These are phyloP conservation scores for Saprolegnia diclina DNA, from an alignment of 352 stramenopile genomes.

Conservation along the genomic window DNA sequence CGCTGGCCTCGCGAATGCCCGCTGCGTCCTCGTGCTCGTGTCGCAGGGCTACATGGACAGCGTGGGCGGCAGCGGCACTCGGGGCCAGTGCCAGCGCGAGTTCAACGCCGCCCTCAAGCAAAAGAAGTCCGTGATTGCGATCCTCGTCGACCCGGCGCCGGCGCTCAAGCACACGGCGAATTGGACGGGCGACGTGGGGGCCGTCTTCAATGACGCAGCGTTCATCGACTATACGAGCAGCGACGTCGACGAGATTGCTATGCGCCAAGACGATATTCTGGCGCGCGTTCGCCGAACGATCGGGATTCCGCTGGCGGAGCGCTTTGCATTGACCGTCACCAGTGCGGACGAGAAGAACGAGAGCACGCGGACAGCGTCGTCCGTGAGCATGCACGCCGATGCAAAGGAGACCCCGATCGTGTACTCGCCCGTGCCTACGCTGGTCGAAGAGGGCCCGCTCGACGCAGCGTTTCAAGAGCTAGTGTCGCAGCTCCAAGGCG, in stretches of 20 bases:
- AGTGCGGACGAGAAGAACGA: too few relatives aligned
- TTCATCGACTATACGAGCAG: slow-evolving; percentile 14
- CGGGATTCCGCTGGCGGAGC: neutral
- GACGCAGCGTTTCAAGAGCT: slow-evolving; percentile 2
- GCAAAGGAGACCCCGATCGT: too few relatives aligned
- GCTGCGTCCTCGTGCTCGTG: slow-evolving; percentile 20
- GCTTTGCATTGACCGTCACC: neutral
- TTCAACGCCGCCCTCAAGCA: slow-evolving; percentile 5
- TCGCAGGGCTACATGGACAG: slow-evolving; percentile 18
- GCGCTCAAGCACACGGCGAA: slow-evolving; percentile 4
- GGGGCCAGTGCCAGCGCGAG: slow-evolving; percentile 15
- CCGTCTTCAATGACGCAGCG: neutral
- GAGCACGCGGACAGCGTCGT: too few relatives aligned
- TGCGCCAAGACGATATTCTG: neutral
- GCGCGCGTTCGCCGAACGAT: neutral
- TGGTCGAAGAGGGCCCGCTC: neutral
- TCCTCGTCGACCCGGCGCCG: slow-evolving; percentile 5
- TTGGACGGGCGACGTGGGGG: slow-evolving; percentile 15
- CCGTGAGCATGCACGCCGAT: too few relatives aligned
- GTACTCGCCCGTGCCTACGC: neutral
- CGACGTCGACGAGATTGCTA: neutral
- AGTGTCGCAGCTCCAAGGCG: neutral
- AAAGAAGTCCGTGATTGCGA: slow-evolving; percentile 10
- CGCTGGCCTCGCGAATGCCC: neutral
- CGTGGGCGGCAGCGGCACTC: slow-evolving; percentile 6